Base-by-base conservation (phyloP, 768 basidiomycete genomes). In the Ramaria rubella region DNA sequence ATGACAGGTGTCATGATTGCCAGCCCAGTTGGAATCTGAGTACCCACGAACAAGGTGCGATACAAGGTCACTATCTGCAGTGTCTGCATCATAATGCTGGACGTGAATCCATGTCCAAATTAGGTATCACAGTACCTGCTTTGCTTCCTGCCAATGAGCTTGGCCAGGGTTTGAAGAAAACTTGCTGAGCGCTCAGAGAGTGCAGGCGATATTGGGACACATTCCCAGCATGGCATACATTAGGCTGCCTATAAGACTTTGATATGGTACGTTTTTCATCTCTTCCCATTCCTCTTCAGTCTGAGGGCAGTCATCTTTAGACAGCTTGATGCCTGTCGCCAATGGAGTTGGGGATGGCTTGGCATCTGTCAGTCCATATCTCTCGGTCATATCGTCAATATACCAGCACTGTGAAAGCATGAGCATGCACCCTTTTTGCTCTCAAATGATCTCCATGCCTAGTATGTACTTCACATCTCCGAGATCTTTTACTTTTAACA, bases 81-180 rank as follows among this genome's bases (percentile, higher is more conserved):
- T 43, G 5, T 54, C 34, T 9, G 59, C 61, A 24, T 60, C 66
- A 58, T 64, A 68, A 12, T 54, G 61, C 36, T 71, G 58, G 24
- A 52, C 56, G 21, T 49, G 58, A 49, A 67, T 59, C 7, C 55
- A 36, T 2, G 72, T 72, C 6, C 75, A 72, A 55, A 68, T 69
- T 49, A 75, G 60, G 55, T 74, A 76, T 15, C 65, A 56, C 19
- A 73, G 60, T 48, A 75, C 46, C 45, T 67, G 69, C 48, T 73
- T 72, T 19, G 70, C 68, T 3, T 69, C 70, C 19, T 68, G 61
- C 75, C 72, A 74, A 61, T 77, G 75, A 0, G 21, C 29, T 9
- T 49, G 21, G 0, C 68, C 68, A 38, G 70, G 74, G n/a, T 63
- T 63, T 0, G 69, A 58, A 11, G 59, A 59, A 65, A 62, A 73